Evolutionary conservation across 2,329 filamentous ascomycete species (phyloP), one percentile per base, ranked within the genome.

Genomic region (Penicillium expansum): DNA sequence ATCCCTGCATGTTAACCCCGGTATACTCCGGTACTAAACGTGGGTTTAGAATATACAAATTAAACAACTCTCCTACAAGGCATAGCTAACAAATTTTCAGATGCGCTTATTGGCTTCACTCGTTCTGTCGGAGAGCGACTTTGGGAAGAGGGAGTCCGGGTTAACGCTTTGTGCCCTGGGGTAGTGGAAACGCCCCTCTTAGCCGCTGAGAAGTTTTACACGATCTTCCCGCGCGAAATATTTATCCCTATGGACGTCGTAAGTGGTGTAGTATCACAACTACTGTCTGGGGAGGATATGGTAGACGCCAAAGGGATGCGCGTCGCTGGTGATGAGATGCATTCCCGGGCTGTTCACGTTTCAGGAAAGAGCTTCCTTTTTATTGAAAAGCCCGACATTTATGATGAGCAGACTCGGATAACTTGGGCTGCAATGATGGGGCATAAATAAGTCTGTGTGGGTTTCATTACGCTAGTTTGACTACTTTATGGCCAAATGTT

Each of bases 1-100:
- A 77, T 59, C 74, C 74, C 0, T 62, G 55, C 38, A 33, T 48
- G 64, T 60, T 7, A 60, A 69, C 63, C 0, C 73, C 74, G 7
- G 62, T 76, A 35, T 76, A 77, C 58, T 69, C 71, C 9, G 68
- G 72, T 16, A 68, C 73, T 4, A 77, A 76, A 53, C 69, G 76
- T 56, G 22, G 49, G 62, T 61, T 16, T 13, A 29, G 20, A 35
- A 16, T 5, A n/a, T 16, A 32, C 4, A 20, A 8, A 1, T 16
- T 18, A 5, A 18, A 20, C 7, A 8, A 14, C 0, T 11, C 1
- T 16, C 11, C 4, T 4, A 13, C 5, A 20, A n/a, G 16, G 3
- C 1, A 3, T 41, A 13, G 27, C 52, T 48, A 9, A 51, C 1
- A 4, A 3, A 10, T n/a, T 22, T 1, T 5, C 29, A 65, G 62